Conservation (phyloP, 176 grass and related monocot species). For the Triticum dicoccoides region DNA sequence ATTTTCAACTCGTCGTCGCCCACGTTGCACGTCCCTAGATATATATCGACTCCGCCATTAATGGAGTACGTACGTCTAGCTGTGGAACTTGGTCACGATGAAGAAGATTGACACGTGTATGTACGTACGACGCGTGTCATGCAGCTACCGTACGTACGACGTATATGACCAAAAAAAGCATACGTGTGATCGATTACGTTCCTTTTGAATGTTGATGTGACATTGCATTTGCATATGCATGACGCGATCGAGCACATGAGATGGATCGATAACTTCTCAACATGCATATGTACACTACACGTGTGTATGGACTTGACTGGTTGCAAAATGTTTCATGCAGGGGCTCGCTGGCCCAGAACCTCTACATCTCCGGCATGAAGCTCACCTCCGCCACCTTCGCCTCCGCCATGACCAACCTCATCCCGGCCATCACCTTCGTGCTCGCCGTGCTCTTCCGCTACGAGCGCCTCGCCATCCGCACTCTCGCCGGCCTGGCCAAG, state of each 20-base stretch:
- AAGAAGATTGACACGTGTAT: background rate
- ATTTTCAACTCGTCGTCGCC: background rate
- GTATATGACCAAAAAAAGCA: background rate
- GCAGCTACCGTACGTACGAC: background rate
- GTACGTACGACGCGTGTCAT: background rate
- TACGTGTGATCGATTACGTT: background rate
- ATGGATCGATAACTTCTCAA: background rate
- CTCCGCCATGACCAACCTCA: constrained; percentile 79
- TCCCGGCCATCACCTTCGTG: constrained; percentile 72
- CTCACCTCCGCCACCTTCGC: constrained; percentile 78
- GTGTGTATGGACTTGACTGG: background rate
- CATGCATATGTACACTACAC: background rate
- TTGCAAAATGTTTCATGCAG: constrained; percentile 34
- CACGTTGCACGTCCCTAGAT: background rate
- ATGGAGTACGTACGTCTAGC: background rate
- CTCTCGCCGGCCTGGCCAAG: constrained; percentile 61
- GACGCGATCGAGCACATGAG: background rate
- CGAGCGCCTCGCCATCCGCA: constrained; percentile 51
- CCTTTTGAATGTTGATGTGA: background rate
- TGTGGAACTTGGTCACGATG: background rate
- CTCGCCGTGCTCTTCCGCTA: constrained; percentile 73
- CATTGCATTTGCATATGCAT: background rate
- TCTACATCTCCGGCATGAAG: constrained; percentile 75
- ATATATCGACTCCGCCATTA: background rate
- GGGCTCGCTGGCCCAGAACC: constrained; percentile 72